Percentiles rank a stretch among this genome's conserved stretches.
phyloP scores from a whole-genome alignment of 2,329 filamentous ascomycete species.

The Catunica adiposa region DNA sequence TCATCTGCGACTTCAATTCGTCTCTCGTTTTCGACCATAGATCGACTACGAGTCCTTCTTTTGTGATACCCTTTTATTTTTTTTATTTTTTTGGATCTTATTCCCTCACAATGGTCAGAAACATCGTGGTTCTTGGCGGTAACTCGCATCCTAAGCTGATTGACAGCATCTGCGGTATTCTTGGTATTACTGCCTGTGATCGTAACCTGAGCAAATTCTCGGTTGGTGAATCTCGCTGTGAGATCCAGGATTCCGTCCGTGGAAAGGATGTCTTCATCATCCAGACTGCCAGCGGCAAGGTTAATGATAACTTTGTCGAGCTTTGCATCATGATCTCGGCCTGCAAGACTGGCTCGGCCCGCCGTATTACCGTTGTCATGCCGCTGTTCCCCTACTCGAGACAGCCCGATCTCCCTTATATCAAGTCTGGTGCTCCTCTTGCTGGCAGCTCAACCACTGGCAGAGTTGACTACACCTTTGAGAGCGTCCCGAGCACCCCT shows the following conservation, averaged over 20 bases:
- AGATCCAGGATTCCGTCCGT: constrained; percentile 90
- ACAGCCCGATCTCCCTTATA: constrained; percentile 92
- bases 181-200: constrained; percentile 72
- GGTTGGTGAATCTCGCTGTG: constrained; percentile 84
- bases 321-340: constrained; percentile 97
- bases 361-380: constrained; percentile 81
- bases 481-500: constrained; percentile 79
- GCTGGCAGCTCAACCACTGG: constrained; percentile 42
- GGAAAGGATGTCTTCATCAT: constrained; percentile 99
- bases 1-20: background rate
- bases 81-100: background rate
- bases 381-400: constrained; percentile 94
- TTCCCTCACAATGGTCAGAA: constrained; percentile 60
- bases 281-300: constrained; percentile 77
- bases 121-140: constrained; percentile 84
- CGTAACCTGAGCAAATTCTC: constrained; percentile 84
- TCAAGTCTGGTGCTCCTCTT: constrained; percentile 82
- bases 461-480: constrained; percentile 60
- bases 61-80: background rate
- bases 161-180: constrained; percentile 70
- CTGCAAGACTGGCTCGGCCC: constrained; percentile 86
- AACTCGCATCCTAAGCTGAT: constrained; percentile 82
- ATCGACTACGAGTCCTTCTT: background rate
- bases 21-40: background rate
- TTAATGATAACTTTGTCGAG: constrained; percentile 94